These are phyloP conservation scores for Syncephalis plumigaleata DNA, from an alignment of 371 early-diverging fungal genomes.

Conservation along the genomic window DNA sequence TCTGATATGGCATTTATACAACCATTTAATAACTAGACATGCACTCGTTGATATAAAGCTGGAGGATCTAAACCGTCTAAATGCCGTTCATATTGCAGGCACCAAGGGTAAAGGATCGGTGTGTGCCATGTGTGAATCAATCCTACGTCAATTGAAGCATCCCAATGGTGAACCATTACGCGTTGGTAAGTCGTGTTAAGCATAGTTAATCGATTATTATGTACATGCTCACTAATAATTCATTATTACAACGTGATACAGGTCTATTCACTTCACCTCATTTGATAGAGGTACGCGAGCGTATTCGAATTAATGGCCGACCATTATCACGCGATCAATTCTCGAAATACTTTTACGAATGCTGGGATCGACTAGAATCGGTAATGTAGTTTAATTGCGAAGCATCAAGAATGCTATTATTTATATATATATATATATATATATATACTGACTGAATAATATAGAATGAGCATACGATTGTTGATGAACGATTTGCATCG, in stretches of 20 bases:
- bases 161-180: background rate
- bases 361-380: conserved; percentile 52
- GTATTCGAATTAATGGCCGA: conserved; percentile 79
- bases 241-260: no score
- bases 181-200: background rate
- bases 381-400: no score
- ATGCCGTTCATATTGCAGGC: conserved; percentile 68
- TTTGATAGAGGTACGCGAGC: conserved; percentile 77
- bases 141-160: conserved; percentile 24
- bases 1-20: background rate
- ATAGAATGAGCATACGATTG: background rate
- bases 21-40: no score
- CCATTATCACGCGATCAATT: conserved; percentile 62
- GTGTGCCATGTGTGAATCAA: conserved; percentile 45
- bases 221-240: no score
- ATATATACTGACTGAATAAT: background rate
- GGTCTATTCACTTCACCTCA: conserved; percentile 91
- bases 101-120: conserved; percentile 85
- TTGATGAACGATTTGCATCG: background rate
- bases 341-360: conserved; percentile 72
- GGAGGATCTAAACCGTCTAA: conserved; percentile 42
- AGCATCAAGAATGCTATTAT: conserved; percentile 9
- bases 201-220: no score
- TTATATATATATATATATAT: background rate
- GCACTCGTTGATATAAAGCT: conserved; percentile 12